phyloP scores from a whole-genome alignment of 371 early-diverging fungal species.

The Apophysomyces elegans region DNA sequence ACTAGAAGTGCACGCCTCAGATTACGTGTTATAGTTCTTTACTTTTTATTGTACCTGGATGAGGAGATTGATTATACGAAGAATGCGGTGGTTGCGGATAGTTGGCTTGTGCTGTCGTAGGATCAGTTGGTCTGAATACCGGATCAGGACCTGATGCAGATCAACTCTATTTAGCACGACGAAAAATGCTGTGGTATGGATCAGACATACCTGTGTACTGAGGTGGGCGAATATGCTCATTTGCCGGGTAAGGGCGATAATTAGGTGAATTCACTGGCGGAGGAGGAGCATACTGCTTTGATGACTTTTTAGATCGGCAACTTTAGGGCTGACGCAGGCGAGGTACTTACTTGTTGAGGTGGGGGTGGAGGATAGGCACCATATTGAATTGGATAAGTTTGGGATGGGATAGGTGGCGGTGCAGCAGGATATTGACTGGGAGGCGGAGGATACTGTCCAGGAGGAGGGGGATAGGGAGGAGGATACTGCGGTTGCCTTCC shows the following conservation, averaged over 20 bases:
- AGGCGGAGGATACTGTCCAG: constrained; percentile 12
- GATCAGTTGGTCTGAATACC: constrained; percentile 28
- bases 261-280: constrained; percentile 17
- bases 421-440: constrained; percentile 17
- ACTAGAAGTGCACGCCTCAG: not conserved
- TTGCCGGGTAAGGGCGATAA: constrained; percentile 15
- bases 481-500: constrained; percentile 11
- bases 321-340: not conserved
- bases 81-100: constrained; percentile 34
- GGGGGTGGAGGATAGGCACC: constrained; percentile 25
- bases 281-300: constrained; percentile 22
- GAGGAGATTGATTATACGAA: constrained; percentile 22
- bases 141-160: constrained; percentile 26
- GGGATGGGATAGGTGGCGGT: constrained; percentile 18
- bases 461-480: constrained; percentile 17
- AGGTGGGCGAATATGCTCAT: constrained; percentile 21
- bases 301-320: not conserved
- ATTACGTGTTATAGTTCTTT: not conserved
- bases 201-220: constrained; percentile 18
- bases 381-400: constrained; percentile 11
- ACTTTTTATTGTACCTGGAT: constrained; percentile 22
- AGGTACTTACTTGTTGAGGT: constrained; percentile 14
- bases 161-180: not conserved
- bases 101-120: constrained; percentile 19
- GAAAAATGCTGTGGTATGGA: not conserved